Evolutionary conservation across 257 asterid species (phyloP).

Genomic region (Solanum pimpinellifolium): DNA sequence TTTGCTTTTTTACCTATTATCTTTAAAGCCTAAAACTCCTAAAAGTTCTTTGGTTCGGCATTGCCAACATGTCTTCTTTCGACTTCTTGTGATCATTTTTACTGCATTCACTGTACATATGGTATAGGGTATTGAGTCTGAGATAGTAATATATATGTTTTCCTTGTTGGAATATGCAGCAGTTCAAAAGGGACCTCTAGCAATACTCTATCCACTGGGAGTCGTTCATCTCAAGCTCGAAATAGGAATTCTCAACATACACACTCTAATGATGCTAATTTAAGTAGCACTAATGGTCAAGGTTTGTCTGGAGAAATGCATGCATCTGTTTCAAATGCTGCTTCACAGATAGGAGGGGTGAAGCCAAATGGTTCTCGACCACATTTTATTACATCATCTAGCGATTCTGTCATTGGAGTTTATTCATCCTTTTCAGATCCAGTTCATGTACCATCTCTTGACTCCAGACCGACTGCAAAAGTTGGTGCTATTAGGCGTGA

Average conservation of each 20-base stretch:
- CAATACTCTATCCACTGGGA: slow-evolving; percentile 36
- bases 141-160: background rate
- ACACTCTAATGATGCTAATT: slow-evolving; percentile 34
- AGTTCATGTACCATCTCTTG: slow-evolving; percentile 95
- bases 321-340: slow-evolving; percentile 19
- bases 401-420: slow-evolving; percentile 63
- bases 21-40: background rate
- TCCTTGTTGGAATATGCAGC: slow-evolving; percentile 14
- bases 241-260: slow-evolving; percentile 36
- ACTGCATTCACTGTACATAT: background rate
- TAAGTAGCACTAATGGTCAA: slow-evolving; percentile 34
- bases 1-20: background rate
- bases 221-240: slow-evolving; percentile 25
- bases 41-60: background rate
- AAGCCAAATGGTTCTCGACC: slow-evolving; percentile 37
- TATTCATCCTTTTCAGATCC: slow-evolving; percentile 95
- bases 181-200: slow-evolving; percentile 31
- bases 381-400: slow-evolving; percentile 45
- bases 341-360: slow-evolving; percentile 25
- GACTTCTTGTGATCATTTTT: background rate
- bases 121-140: background rate
- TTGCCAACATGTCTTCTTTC: background rate
- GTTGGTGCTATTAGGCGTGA: slow-evolving; percentile 92
- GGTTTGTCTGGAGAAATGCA: slow-evolving; percentile 41
- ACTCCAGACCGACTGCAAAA: slow-evolving; percentile 70